Evolutionary conservation across 2,329 filamentous ascomycete genomes (phyloP).

Genomic region (Berkeleyomyces basicola): DNA sequence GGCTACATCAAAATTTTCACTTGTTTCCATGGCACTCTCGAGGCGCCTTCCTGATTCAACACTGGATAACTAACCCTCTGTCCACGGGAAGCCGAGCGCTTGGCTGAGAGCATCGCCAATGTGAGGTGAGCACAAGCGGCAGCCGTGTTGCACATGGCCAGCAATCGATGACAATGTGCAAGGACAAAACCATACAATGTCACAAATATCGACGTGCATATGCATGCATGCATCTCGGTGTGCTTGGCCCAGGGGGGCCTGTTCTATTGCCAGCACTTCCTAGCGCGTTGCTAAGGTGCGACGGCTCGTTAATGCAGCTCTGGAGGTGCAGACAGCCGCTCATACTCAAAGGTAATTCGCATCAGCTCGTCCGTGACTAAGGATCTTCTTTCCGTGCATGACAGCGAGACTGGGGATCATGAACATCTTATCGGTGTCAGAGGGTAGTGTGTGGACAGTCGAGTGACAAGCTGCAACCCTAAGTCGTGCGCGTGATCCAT

Average conservation of each 20-base stretch:
- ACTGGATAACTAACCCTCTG: not conserved
- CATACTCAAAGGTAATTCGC: not conserved
- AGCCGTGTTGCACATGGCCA: not conserved
- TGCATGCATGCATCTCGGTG: not conserved
- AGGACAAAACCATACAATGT: not conserved
- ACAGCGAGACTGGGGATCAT: no score
- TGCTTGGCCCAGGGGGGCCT: not conserved
- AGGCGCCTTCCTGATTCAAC: not conserved
- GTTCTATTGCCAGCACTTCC: not conserved
- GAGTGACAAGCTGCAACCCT: no score
- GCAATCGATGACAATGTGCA: no score
- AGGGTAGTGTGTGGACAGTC: no score
- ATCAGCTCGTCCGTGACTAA: no score
- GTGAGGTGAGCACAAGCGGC: not conserved
- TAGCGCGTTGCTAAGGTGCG: slow-evolving; percentile 2
- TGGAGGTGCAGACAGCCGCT: slow-evolving; percentile 1
- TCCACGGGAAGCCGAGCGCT: not conserved
- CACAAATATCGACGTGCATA: not conserved
- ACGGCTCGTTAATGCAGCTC: slow-evolving; percentile 4
- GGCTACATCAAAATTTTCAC: not conserved
- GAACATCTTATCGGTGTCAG: no score
- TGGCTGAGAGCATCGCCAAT: not conserved
- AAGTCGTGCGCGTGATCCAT: no score
- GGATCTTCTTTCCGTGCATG: not conserved
- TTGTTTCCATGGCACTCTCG: not conserved